Evolutionary conservation across 768 basidiomycete genomes (phyloP).

Genomic region (Podaxis sp.): DNA sequence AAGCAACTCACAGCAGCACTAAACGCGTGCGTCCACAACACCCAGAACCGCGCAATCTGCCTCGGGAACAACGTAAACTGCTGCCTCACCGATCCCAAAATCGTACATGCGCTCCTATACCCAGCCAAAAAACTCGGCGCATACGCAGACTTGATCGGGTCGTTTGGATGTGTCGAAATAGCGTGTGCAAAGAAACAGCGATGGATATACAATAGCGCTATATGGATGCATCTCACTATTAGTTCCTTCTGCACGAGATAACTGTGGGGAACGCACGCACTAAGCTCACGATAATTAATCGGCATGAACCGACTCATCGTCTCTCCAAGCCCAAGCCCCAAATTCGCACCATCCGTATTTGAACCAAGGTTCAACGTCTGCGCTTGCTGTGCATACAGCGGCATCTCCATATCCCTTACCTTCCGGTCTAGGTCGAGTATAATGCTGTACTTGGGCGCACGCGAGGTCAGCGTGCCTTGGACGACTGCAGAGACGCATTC

Average conservation of each 20-base stretch:
- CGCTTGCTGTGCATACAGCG: slow-evolving; percentile 55
- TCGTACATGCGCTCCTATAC: slow-evolving; percentile 63
- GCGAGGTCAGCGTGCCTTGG: slow-evolving; percentile 65
- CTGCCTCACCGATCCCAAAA: slow-evolving; percentile 46
- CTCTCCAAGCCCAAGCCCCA: slow-evolving; percentile 51
- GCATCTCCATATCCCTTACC: slow-evolving; percentile 67
- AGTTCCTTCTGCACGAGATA: not conserved
- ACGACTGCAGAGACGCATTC: slow-evolving; percentile 69
- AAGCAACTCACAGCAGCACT: slow-evolving; percentile 49
- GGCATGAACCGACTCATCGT: slow-evolving; percentile 81
- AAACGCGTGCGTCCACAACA: slow-evolving; percentile 72
- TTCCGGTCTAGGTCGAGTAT: slow-evolving; percentile 68
- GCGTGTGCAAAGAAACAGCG: slow-evolving; percentile 79
- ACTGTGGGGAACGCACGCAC: slow-evolving; percentile 37
- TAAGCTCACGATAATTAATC: slow-evolving; percentile 66
- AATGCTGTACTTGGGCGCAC: slow-evolving; percentile 59
- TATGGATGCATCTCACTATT: not conserved
- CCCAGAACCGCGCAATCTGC: slow-evolving; percentile 68
- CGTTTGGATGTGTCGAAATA: slow-evolving; percentile 57
- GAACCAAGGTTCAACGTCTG: not conserved
- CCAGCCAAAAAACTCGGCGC: slow-evolving; percentile 69
- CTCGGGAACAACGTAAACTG: slow-evolving; percentile 53
- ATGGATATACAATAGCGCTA: slow-evolving; percentile 73
- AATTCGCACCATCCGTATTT: slow-evolving; percentile 28
- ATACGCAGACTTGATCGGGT: slow-evolving; percentile 70